These are phyloP conservation scores for Trichoderma semiorbis DNA, from an alignment of 2,329 filamentous ascomycete genomes.

Conservation along the genomic window DNA sequence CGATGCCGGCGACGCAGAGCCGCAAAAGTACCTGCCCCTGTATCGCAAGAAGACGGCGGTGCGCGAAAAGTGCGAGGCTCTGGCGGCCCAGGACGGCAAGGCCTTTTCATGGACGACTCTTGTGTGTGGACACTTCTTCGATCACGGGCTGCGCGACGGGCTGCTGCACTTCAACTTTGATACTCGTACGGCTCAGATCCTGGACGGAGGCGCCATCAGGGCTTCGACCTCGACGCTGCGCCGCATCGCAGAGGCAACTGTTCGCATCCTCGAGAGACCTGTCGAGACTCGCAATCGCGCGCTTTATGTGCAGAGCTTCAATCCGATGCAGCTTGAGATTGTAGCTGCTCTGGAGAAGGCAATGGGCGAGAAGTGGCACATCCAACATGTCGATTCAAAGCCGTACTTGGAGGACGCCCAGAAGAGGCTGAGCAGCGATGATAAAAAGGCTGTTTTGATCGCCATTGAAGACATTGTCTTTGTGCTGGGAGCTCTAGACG, in stretches of 20 bases:
- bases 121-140: slow-evolving; percentile 39
- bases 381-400: slow-evolving; percentile 35
- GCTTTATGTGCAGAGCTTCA: slow-evolving; percentile 46
- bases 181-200: slow-evolving; percentile 42
- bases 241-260: slow-evolving; percentile 48
- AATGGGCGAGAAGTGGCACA: slow-evolving; percentile 41
- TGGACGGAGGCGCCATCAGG: slow-evolving; percentile 48
- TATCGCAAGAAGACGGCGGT: slow-evolving; percentile 36
- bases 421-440: slow-evolving; percentile 36
- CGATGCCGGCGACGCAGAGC: slow-evolving; percentile 35
- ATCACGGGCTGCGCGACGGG: slow-evolving; percentile 46
- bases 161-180: slow-evolving; percentile 43
- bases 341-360: slow-evolving; percentile 49
- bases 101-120: slow-evolving; percentile 50
- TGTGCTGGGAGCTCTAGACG: slow-evolving; percentile 45
- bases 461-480: slow-evolving; percentile 46
- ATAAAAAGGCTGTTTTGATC: slow-evolving; percentile 32
- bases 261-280: slow-evolving; percentile 46
- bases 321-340: slow-evolving; percentile 46
- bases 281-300: slow-evolving; percentile 50
- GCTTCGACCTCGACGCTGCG: slow-evolving; percentile 49
- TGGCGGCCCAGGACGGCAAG: slow-evolving; percentile 23
- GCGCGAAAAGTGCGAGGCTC: slow-evolving; percentile 29
- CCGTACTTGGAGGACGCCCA: slow-evolving; percentile 38
- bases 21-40: slow-evolving; percentile 31